Conservation (phyloP, 2,329 filamentous ascomycete species). For the Trichoderma asperellum region DNA sequence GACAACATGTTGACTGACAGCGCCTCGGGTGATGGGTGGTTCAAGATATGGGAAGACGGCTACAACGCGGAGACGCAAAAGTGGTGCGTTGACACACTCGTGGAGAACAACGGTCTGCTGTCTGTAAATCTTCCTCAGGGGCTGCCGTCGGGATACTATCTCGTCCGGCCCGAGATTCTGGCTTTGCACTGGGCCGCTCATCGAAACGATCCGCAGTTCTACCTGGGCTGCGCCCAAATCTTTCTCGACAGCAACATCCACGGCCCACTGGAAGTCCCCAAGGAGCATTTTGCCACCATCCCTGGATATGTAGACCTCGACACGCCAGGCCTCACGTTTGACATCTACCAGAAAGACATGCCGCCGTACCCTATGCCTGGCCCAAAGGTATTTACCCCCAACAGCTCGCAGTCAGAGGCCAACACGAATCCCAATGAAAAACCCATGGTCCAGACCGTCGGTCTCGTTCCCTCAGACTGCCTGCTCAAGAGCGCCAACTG, state of each 20-base stretch:
- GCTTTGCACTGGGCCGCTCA: conserved; percentile 65
- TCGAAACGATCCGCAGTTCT: conserved; percentile 69
- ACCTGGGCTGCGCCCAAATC: conserved; percentile 72
- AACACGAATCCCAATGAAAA: too few relatives aligned
- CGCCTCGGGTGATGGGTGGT: conserved; percentile 70
- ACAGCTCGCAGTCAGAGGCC: background rate
- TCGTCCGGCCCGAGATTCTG: conserved; percentile 71
- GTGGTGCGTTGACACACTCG: conserved; percentile 74
- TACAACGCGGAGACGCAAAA: conserved; percentile 58
- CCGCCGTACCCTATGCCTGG: conserved; percentile 59
- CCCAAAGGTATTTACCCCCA: conserved; percentile 55
- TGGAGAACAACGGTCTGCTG: conserved; percentile 65
- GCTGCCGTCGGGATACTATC: conserved; percentile 68
- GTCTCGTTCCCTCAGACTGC: conserved; percentile 59
- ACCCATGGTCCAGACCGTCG: conserved; percentile 42
- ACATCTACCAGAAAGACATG: conserved; percentile 60
- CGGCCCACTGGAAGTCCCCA: conserved; percentile 53
- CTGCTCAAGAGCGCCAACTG: conserved; percentile 72
- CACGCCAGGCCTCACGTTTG: conserved; percentile 62
- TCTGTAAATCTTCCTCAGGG: conserved; percentile 64
- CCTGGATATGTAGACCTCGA: conserved; percentile 60
- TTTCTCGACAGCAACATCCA: conserved; percentile 57
- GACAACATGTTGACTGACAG: conserved; percentile 55
- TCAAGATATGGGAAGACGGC: conserved; percentile 75
- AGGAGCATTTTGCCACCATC: conserved; percentile 44